phyloP scores from a whole-genome alignment of 352 stramenopile genomes.

The Globisporangium cylindrosporum region DNA sequence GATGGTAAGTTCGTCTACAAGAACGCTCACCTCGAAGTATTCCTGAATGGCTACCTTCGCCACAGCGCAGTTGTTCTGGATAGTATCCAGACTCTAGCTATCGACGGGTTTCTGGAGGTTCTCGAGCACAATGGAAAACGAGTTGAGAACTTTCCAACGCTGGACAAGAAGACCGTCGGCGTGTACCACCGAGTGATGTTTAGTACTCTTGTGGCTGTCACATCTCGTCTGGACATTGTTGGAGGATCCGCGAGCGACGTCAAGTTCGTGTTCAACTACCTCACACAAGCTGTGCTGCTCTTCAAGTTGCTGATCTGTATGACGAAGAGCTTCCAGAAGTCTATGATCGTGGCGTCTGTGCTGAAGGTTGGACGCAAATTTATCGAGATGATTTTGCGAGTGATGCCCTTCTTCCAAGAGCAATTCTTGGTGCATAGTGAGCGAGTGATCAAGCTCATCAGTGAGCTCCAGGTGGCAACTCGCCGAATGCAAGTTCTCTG shows the following conservation, averaged over 20 bases:
- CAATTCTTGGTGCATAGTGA: conserved; percentile 49
- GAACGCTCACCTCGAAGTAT: conserved; percentile 32
- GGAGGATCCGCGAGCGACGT: conserved; percentile 18
- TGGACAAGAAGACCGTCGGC: conserved; percentile 52
- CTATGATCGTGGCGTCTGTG: conserved; percentile 43
- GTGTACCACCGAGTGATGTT: conserved; percentile 52
- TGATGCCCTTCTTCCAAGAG: conserved; percentile 54
- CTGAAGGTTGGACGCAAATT: conserved; percentile 53
- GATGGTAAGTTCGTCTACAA: conserved; percentile 42
- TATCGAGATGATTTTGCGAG: conserved; percentile 42
- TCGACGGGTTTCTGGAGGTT: conserved; percentile 42
- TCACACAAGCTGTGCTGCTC: conserved; percentile 47
- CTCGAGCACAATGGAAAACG: conserved; percentile 29
- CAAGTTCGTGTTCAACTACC: conserved; percentile 44
- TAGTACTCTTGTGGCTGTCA: conserved; percentile 35
- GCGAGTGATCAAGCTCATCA: conserved; percentile 49
- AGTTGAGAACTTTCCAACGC: conserved; percentile 27
- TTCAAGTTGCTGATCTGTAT: conserved; percentile 64
- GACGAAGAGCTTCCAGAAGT: conserved; percentile 57
- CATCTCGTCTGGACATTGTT: conserved; percentile 36
- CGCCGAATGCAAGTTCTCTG: conserved; percentile 62
- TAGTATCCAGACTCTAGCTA: conserved; percentile 42
- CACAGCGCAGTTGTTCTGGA: conserved; percentile 38
- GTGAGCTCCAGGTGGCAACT: conserved; percentile 56
- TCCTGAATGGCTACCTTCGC: conserved; percentile 38